These are phyloP conservation scores for Metschnikowia similis DNA, from an alignment of 805 yeast species.

Conservation along the genomic window DNA sequence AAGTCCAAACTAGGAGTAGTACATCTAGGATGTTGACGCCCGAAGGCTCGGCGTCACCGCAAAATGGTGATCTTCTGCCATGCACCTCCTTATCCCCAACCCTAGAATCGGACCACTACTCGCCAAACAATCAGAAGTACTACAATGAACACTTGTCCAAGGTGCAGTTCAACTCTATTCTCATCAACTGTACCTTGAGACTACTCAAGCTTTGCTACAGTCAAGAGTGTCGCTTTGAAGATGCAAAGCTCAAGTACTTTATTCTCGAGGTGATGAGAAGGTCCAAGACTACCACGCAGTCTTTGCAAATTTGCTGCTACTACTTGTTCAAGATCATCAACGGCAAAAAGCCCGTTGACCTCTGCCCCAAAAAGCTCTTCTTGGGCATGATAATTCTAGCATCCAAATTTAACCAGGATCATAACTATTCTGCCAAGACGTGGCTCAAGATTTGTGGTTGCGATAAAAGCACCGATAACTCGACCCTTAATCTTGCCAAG, in stretches of 20 bases:
- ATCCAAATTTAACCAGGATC: constrained; percentile 69
- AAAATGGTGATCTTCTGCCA: constrained; percentile 9
- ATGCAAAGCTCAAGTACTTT: constrained; percentile 24
- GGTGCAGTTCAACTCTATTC: constrained; percentile 36
- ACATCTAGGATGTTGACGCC: constrained; percentile 12
- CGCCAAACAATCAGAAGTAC: constrained; percentile 38
- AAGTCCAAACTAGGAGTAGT: not conserved
- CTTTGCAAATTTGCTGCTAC: constrained; percentile 63
- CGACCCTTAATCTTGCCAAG: constrained; percentile 40
- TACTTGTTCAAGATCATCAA: constrained; percentile 51
- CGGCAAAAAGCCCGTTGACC: constrained; percentile 13
- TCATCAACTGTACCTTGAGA: constrained; percentile 34
- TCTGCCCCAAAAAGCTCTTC: constrained; percentile 64
- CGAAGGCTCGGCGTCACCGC: constrained; percentile 13
- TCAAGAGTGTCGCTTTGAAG: constrained; percentile 10
- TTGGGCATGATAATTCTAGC: constrained; percentile 67
- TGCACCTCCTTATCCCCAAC: constrained; percentile 4
- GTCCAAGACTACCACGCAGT: constrained; percentile 56
- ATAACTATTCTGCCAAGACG: constrained; percentile 59
- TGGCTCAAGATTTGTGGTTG: constrained; percentile 75
- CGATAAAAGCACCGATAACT: constrained; percentile 19
- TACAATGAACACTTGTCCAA: constrained; percentile 38
- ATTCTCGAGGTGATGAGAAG: constrained; percentile 42
- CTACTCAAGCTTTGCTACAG: constrained; percentile 32
- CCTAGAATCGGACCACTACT: constrained; percentile 15